Evolutionary conservation across 1,284 basidiomycete species (phyloP), one percentile per base, ranked within the genome.

Genomic region (Pseudozyma sp.): DNA sequence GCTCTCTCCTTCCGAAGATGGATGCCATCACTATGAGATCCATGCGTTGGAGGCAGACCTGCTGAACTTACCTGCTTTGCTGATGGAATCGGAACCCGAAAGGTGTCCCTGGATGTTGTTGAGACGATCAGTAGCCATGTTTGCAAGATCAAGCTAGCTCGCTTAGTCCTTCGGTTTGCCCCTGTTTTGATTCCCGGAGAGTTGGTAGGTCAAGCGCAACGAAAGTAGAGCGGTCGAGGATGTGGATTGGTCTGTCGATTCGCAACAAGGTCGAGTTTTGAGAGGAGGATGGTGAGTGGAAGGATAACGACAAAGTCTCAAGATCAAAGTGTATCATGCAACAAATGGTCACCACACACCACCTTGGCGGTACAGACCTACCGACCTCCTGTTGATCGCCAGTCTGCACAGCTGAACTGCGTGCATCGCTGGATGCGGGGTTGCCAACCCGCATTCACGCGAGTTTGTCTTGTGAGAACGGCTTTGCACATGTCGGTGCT

Each of bases 71-170:
- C 76, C 76, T 67, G 69, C 63, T 40, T 72, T 62, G 39, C 59
- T 67, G 59, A 70, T 59, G 52, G 61, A 58, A 14, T 66, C 67
- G 34, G 57, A 55, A 5, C 60, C 70, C 42, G 74, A 66, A 42
- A 78, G 52, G 50, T 78, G 77, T 35, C 67, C 63, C 39, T 78
- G 63, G 42, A 78, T 78, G 64, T 61, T 76, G 52, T 53, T 66
- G 3, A 78, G 60, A 44, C 77, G 62, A 51, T 70, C 59, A 6
- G 74, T 62, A 10, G 74, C 74, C 74, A 76, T 76, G 47, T 11
- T 67, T 52, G 52, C 52, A 16, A 47, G 25, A 31, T 31, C 3
- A 31, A 31, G 25, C 25, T 3, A 31, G 25, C 25, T 31, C 25
- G 25, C 25, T 31, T 3, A 6, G 25, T 31, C 25, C 3, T 31